phyloP scores from a whole-genome alignment of 2,329 filamentous ascomycete species.

The Penicillium sp. region DNA sequence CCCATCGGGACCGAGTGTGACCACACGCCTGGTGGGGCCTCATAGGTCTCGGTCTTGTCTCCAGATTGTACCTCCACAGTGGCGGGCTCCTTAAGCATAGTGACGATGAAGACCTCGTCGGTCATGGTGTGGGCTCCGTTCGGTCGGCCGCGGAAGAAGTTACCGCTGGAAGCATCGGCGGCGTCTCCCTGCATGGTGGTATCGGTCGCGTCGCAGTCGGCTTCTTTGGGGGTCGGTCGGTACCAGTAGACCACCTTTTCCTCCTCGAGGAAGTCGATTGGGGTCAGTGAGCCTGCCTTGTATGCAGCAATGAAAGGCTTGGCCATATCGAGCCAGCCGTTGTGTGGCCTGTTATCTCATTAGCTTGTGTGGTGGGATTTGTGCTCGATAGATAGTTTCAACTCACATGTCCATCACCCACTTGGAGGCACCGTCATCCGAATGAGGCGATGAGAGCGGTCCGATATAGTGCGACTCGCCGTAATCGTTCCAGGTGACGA shows the following conservation, averaged over 20 bases:
- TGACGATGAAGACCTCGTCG: slow-evolving; percentile 57
- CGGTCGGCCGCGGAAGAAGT: slow-evolving; percentile 56
- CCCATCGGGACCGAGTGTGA: slow-evolving; percentile 52
- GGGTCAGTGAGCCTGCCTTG: slow-evolving; percentile 46
- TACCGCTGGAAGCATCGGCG: slow-evolving; percentile 50
- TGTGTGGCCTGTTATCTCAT: slow-evolving; percentile 46
- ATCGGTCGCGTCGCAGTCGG: slow-evolving; percentile 57
- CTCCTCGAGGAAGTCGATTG: slow-evolving; percentile 43
- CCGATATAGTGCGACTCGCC: slow-evolving; percentile 60
- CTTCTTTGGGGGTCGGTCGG: slow-evolving; percentile 49
- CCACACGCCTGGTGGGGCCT: slow-evolving; percentile 50
- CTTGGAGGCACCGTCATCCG: slow-evolving; percentile 47
- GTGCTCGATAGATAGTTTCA: background rate
- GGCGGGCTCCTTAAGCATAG: slow-evolving; percentile 50
- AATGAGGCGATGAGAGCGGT: slow-evolving; percentile 47
- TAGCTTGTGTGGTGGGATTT: background rate
- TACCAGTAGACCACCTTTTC: slow-evolving; percentile 61
- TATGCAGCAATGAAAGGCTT: slow-evolving; percentile 57
- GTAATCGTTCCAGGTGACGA: slow-evolving; percentile 55
- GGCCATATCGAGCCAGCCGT: slow-evolving; percentile 57
- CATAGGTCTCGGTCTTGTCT: slow-evolving; percentile 45
- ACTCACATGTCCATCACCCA: slow-evolving; percentile 54
- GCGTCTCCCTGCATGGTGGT: slow-evolving; percentile 48
- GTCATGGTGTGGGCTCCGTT: slow-evolving; percentile 53
- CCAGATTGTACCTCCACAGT: slow-evolving; percentile 52